These are phyloP conservation scores for Colletotrichum zoysiae DNA, from an alignment of 2,329 filamentous ascomycete genomes.

Conservation along the genomic window DNA sequence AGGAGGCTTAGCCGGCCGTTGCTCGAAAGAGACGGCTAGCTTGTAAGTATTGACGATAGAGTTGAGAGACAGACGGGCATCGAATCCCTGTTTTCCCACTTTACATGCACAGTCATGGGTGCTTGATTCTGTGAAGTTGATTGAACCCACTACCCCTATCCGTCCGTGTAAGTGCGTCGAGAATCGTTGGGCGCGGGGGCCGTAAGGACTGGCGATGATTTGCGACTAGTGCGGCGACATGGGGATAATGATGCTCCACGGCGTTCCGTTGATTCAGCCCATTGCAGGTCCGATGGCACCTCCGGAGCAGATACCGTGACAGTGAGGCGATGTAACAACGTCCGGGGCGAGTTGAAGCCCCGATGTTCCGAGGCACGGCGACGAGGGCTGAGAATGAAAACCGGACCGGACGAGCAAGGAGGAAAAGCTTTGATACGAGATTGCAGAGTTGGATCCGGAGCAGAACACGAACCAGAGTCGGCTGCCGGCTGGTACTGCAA, in stretches of 20 bases:
- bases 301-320: not conserved
- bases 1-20: constrained; percentile 26
- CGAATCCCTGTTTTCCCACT: constrained; percentile 38
- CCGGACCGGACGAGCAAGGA: not conserved
- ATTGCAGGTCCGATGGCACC: not conserved
- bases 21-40: constrained; percentile 41
- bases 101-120: not conserved
- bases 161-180: too few species aligned
- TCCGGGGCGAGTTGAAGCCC: not conserved
- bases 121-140: not conserved
- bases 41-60: constrained; percentile 38
- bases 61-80: constrained; percentile 41
- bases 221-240: constrained; percentile 1
- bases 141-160: too few species aligned
- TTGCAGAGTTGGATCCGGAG: constrained; percentile 28
- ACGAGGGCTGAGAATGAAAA: not conserved
- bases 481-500: not conserved
- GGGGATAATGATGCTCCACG: constrained; percentile 2
- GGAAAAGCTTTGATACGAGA: not conserved
- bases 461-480: not conserved
- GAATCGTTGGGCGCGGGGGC: not conserved
- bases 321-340: constrained; percentile 15
- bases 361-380: not conserved
- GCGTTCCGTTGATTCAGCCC: not conserved
- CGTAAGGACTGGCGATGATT: constrained; percentile 4